A percentile compares a stretch with the other conserved stretches of the same genome.
Conservation (phyloP, 495 filamentous ascomycete species). For the Pyrenula massariospora region DNA sequence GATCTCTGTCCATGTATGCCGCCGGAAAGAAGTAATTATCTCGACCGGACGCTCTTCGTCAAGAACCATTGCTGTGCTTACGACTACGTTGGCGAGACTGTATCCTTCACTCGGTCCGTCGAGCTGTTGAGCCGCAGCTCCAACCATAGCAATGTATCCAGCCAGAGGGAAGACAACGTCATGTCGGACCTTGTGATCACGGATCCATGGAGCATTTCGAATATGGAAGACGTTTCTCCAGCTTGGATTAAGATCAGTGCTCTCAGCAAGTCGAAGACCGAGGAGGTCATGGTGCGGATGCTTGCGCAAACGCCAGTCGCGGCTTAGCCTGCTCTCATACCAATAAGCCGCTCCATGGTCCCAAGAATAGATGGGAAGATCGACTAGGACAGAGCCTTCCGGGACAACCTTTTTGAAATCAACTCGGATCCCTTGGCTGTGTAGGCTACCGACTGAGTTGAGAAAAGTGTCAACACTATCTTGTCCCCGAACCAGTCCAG, state of each 20-base stretch:
- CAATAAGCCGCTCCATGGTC: slow-evolving; percentile 27
- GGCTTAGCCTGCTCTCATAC: slow-evolving; percentile 32
- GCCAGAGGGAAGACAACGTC: slow-evolving; percentile 32
- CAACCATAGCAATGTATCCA: slow-evolving; percentile 31
- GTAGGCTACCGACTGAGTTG: slow-evolving; percentile 9
- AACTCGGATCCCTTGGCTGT: slow-evolving; percentile 9
- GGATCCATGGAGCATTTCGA: slow-evolving; percentile 34
- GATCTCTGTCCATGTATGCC: slow-evolving; percentile 17
- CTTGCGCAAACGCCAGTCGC: slow-evolving; percentile 33
- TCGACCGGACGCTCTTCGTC: slow-evolving; percentile 23
- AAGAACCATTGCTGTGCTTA: slow-evolving; percentile 32
- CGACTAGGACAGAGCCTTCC: slow-evolving; percentile 17
- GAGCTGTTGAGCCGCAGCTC: slow-evolving; percentile 26
- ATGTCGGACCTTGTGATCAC: slow-evolving; percentile 26
- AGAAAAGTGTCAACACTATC: slow-evolving; percentile 13
- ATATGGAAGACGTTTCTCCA: slow-evolving; percentile 38
- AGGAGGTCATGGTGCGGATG: slow-evolving; percentile 33
- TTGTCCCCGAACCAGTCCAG: slow-evolving; percentile 11
- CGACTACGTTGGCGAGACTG: slow-evolving; percentile 28
- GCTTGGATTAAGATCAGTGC: slow-evolving; percentile 25
- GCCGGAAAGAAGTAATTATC: slow-evolving; percentile 27
- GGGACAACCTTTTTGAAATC: slow-evolving; percentile 12
- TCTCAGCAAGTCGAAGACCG: slow-evolving; percentile 26
- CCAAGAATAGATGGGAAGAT: slow-evolving; percentile 41
- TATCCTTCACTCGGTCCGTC: slow-evolving; percentile 22